A percentile compares a stretch with the other conserved stretches of the same genome.
phyloP scores from a whole-genome alignment of 176 grass and related monocot species.

The Phoenix dactylifera region DNA sequence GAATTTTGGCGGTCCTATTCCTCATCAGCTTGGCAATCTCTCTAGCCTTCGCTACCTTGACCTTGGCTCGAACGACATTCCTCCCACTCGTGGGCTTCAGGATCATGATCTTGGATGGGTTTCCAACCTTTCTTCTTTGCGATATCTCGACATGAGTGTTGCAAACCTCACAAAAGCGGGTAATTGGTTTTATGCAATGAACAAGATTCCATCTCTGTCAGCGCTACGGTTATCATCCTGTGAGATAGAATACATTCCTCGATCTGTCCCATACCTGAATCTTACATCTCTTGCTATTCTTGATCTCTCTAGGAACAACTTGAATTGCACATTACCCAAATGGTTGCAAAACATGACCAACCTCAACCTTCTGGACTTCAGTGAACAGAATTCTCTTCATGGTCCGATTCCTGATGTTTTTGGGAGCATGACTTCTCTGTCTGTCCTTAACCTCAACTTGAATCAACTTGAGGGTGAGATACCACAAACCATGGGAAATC shows the following conservation, averaged over 20 bases:
- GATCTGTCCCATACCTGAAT: neutral
- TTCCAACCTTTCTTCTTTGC: neutral
- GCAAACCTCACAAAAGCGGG: neutral
- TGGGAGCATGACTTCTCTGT: constrained; percentile 18
- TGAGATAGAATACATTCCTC: neutral
- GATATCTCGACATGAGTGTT: constrained; percentile 10
- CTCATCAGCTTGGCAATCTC: neutral
- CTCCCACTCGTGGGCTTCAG: neutral
- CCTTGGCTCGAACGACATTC: too few relatives aligned
- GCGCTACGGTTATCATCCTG: neutral
- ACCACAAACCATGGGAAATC: constrained; percentile 1
- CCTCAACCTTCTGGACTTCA: constrained; percentile 6
- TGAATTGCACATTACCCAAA: neutral
- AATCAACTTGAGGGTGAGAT: constrained; percentile 2
- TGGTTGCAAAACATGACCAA: constrained; percentile 21
- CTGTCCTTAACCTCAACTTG: neutral
- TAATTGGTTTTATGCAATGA: constrained; percentile 20
- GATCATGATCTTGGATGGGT: constrained; percentile 32
- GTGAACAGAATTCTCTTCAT: neutral
- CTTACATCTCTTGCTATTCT: constrained; percentile 11
- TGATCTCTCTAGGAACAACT: neutral
- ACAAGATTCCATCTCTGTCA: constrained; percentile 11
- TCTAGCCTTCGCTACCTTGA: neutral
- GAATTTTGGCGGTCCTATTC: neutral
- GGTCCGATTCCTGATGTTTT: neutral